These are phyloP conservation scores for Penicillium canariense DNA, from an alignment of 495 filamentous ascomycete genomes.

Conservation along the genomic window DNA sequence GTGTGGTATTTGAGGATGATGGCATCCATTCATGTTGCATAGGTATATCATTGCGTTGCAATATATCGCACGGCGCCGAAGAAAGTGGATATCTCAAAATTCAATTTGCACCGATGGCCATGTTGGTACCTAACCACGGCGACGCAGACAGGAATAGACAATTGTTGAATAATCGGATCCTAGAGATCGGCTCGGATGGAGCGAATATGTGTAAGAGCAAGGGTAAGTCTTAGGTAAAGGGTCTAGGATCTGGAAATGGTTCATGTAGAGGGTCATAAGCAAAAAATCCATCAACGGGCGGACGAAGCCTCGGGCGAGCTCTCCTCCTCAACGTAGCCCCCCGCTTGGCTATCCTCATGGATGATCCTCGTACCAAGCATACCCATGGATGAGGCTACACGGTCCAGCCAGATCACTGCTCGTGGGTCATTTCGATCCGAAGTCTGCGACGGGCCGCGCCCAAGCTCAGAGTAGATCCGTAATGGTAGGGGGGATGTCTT, in stretches of 20 bases:
- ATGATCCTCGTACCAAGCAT: conserved; percentile 25
- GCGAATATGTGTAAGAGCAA: background rate
- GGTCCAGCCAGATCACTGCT: conserved; percentile 37
- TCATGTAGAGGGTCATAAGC: no score
- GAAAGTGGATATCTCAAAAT: conserved; percentile 8
- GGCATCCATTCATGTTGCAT: background rate
- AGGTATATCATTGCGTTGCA: background rate
- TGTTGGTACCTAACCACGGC: no score
- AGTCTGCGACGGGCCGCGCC: conserved; percentile 21
- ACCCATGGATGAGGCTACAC: conserved; percentile 40
- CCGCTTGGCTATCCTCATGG: background rate
- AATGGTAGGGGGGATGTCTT: conserved; percentile 20
- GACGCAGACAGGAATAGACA: background rate
- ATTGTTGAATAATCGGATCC: background rate
- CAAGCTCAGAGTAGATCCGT: conserved; percentile 31
- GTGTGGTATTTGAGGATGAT: background rate
- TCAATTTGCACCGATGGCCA: conserved; percentile 4
- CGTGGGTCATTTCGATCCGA: conserved; percentile 22
- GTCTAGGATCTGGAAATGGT: no score
- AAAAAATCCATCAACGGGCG: background rate
- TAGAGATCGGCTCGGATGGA: conserved; percentile 3
- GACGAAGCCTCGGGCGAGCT: background rate
- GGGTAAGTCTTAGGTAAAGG: no score
- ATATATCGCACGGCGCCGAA: background rate
- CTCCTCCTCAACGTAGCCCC: background rate